Conservation (phyloP, 1,284 basidiomycete species). For the Cutaneotrichosporon cavernicola region DNA sequence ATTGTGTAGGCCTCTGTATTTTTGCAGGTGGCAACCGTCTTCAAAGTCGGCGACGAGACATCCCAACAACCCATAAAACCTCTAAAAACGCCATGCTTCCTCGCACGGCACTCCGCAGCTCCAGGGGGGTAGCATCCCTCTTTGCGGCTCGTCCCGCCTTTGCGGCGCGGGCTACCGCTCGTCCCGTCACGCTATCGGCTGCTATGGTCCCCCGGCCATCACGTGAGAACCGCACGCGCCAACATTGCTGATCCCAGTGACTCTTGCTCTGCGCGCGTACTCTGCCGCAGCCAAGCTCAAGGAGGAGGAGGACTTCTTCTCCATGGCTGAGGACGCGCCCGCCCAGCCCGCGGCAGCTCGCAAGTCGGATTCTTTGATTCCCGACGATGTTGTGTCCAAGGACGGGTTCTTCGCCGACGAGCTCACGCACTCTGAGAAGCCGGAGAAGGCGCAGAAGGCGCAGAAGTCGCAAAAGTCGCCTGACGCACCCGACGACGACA, state of each 20-base stretch:
- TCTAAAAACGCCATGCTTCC: slow-evolving; percentile 8
- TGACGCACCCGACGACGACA: not conserved
- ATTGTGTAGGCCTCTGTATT: not conserved
- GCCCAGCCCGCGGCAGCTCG: not conserved
- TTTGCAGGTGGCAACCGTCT: slow-evolving; percentile 1
- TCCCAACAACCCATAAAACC: not conserved
- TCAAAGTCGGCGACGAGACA: not conserved
- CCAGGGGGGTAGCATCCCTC: not conserved
- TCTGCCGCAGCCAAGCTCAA: slow-evolving; percentile 25
- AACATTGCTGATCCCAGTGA: slow-evolving; percentile 5
- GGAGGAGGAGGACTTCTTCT: slow-evolving; percentile 23
- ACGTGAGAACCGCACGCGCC: slow-evolving; percentile 1
- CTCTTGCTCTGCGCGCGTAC: slow-evolving; percentile 15
- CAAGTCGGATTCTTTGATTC: not conserved
- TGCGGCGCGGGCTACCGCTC: not conserved
- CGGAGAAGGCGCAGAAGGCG: not conserved
- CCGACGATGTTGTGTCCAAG: not conserved
- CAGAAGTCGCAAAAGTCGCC: not conserved
- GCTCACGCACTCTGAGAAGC: slow-evolving; percentile 8
- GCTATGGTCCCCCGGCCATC: not conserved
- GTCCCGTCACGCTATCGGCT: not conserved
- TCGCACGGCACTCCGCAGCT: slow-evolving; percentile 13
- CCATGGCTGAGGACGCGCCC: not conserved
- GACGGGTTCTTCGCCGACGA: slow-evolving; percentile 26
- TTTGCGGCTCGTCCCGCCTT: slow-evolving; percentile 1